Evolutionary conservation across 2,329 filamentous ascomycete species (phyloP).

Genomic region (Clathrospora elynae): DNA sequence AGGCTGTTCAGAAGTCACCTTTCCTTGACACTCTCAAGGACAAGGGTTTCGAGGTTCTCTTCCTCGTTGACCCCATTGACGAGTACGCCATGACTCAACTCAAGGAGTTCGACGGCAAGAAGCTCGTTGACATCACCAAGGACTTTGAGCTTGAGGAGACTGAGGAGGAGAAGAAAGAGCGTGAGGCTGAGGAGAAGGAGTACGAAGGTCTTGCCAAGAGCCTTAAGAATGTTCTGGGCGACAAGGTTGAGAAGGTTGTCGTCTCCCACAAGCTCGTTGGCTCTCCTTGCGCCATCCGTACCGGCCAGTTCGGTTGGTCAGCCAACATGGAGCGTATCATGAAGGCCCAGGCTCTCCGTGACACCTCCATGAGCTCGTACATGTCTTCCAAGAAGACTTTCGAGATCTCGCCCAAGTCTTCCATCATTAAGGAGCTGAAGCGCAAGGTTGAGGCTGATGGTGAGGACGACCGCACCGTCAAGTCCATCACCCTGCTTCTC

Average conservation of each 20-base stretch:
- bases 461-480: conserved; percentile 98
- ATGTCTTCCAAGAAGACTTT: conserved; percentile 99
- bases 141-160: conserved; percentile 99
- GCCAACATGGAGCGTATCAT: conserved; percentile 99
- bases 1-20: conserved; percentile 96
- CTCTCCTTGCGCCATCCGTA: conserved; percentile 97
- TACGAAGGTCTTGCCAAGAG: conserved; percentile 92
- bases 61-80: conserved; percentile 98
- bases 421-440: conserved; percentile 99
- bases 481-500: conserved; percentile 97
- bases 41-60: conserved; percentile 99
- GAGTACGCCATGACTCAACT: conserved; percentile 99
- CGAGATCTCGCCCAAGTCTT: conserved; percentile 98
- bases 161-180: conserved; percentile 96
- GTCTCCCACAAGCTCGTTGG: conserved; percentile 96
- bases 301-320: conserved; percentile 99
- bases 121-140: conserved; percentile 99
- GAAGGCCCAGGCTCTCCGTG: conserved; percentile 99
- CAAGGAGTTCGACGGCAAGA: conserved; percentile 99
- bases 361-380: conserved; percentile 99
- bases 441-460: conserved; percentile 98
- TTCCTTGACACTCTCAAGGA: conserved; percentile 99
- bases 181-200: conserved; percentile 98
- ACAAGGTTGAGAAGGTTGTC: conserved; percentile 99
- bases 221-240: conserved; percentile 98